Conservation (phyloP, 352 stramenopile species). For the Bremia lactucae region DNA sequence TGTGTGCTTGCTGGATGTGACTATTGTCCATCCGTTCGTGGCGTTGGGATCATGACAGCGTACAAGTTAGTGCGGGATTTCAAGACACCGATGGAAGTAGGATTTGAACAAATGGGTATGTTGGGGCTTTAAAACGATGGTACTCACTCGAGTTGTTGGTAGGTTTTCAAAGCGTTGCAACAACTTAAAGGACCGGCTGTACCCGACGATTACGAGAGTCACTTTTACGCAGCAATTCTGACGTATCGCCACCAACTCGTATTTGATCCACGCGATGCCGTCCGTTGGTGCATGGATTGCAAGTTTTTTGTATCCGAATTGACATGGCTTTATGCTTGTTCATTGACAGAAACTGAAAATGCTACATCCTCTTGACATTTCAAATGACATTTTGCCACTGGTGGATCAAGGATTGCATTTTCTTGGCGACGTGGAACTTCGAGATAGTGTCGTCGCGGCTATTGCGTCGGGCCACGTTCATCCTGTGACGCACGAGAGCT, state of each 20-base stretch:
- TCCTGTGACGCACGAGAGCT: conserved; percentile 59
- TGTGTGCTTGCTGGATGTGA: conserved; percentile 86
- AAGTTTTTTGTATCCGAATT: conserved; percentile 4
- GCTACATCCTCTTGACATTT: conserved; percentile 52
- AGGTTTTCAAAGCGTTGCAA: conserved; percentile 50
- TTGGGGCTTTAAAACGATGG: neutral
- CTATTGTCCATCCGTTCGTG: conserved; percentile 69
- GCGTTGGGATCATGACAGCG: conserved; percentile 75
- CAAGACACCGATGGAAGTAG: conserved; percentile 43
- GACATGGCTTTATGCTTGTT: conserved; percentile 2
- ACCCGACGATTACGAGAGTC: conserved; percentile 25
- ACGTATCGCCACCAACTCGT: conserved; percentile 86
- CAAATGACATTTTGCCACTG: conserved; percentile 37
- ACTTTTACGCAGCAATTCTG: conserved; percentile 58
- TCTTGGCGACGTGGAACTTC: conserved; percentile 55
- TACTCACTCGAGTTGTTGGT: neutral
- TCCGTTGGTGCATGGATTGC: conserved; percentile 13
- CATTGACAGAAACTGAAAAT: conserved; percentile 61
- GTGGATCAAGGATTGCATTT: conserved; percentile 52
- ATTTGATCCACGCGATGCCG: conserved; percentile 65
- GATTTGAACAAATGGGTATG: neutral
- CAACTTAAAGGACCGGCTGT: conserved; percentile 34
- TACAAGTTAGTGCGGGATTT: conserved; percentile 60
- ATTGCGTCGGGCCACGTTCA: conserved; percentile 57
- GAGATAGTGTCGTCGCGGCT: conserved; percentile 33